Percentiles rank a stretch among this genome's conserved stretches.
These are phyloP conservation scores for Bipolaris zeicola DNA, from an alignment of 2,329 filamentous ascomycete species.

Conservation along the genomic window DNA sequence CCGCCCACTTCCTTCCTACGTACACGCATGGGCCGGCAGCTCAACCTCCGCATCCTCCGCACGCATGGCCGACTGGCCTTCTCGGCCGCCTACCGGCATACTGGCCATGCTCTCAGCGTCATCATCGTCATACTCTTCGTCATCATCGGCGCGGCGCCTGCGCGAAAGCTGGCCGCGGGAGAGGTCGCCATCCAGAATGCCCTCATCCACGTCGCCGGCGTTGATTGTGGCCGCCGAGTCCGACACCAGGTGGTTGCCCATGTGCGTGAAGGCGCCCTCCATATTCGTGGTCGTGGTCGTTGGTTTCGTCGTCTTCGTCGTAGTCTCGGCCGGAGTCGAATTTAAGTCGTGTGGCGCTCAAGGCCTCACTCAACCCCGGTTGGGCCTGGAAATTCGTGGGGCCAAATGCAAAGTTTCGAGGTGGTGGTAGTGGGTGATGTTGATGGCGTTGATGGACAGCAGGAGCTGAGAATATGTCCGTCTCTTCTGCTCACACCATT, in stretches of 20 bases:
- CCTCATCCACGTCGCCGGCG: slow-evolving; percentile 84
- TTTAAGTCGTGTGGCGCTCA: not conserved
- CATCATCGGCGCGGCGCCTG: slow-evolving; percentile 74
- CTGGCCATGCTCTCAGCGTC: slow-evolving; percentile 74
- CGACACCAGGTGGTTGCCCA: slow-evolving; percentile 84
- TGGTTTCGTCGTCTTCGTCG: not conserved
- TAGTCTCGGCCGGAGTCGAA: too few relatives aligned
- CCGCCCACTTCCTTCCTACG: slow-evolving; percentile 5
- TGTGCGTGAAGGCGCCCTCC: slow-evolving; percentile 87
- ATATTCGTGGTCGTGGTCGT: slow-evolving; percentile 53
- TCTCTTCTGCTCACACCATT: slow-evolving; percentile 33
- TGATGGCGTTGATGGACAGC: not conserved
- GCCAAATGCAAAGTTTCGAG: slow-evolving; percentile 7
- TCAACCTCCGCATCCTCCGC: slow-evolving; percentile 72
- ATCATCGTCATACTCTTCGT: slow-evolving; percentile 88
- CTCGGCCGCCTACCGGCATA: slow-evolving; percentile 76
- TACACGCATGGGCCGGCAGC: slow-evolving; percentile 83
- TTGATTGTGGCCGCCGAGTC: slow-evolving; percentile 87
- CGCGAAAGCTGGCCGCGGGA: slow-evolving; percentile 64
- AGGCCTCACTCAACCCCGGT: slow-evolving; percentile 5
- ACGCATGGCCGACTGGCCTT: slow-evolving; percentile 59
- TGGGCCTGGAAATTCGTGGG: slow-evolving; percentile 10
- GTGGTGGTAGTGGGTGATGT: slow-evolving; percentile 4
- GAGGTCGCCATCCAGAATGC: slow-evolving; percentile 71
- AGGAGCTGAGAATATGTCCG: slow-evolving; percentile 2